A percentile compares a stretch with the other conserved stretches of the same genome.
Evolutionary conservation across 1,284 basidiomycete genomes (phyloP).

Genomic region (Cryptococcus sp.): DNA sequence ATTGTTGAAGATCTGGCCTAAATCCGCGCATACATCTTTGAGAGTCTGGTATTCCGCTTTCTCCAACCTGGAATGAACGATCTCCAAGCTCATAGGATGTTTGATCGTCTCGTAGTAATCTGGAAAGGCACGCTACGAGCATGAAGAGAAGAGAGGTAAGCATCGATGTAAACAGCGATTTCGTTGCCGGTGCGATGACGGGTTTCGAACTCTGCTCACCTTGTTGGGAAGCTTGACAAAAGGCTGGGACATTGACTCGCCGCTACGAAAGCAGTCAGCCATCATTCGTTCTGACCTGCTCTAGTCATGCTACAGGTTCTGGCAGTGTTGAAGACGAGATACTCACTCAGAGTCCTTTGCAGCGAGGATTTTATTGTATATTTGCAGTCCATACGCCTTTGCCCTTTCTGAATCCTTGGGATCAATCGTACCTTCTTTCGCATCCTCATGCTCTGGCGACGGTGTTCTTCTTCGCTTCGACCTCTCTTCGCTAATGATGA

Average conservation of each 20-base stretch:
- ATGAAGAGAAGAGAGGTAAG: neutral
- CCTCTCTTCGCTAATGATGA: conserved; percentile 34
- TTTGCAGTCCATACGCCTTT: conserved; percentile 31
- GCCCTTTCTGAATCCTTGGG: conserved; percentile 42
- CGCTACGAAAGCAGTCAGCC: conserved; percentile 16
- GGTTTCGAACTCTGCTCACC: conserved; percentile 20
- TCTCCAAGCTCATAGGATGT: conserved; percentile 47
- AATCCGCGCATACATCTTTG: conserved; percentile 38
- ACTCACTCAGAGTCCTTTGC: conserved; percentile 39
- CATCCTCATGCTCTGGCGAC: conserved; percentile 20
- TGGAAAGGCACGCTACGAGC: conserved; percentile 39
- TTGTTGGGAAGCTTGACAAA: conserved; percentile 50
- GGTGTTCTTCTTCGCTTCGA: conserved; percentile 31
- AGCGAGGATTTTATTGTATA: conserved; percentile 40
- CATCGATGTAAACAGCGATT: neutral
- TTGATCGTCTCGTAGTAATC: conserved; percentile 52
- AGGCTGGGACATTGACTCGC: conserved; percentile 40
- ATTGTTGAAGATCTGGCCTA: conserved; percentile 50
- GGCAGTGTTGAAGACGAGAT: neutral
- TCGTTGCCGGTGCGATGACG: neutral
- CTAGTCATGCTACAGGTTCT: neutral
- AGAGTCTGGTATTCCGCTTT: conserved; percentile 33
- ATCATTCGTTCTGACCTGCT: neutral
- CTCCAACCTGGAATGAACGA: conserved; percentile 41
- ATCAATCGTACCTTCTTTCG: conserved; percentile 19